Evolutionary conservation across 805 yeast species (phyloP).

Genomic region (Ogataea ganodermae): DNA sequence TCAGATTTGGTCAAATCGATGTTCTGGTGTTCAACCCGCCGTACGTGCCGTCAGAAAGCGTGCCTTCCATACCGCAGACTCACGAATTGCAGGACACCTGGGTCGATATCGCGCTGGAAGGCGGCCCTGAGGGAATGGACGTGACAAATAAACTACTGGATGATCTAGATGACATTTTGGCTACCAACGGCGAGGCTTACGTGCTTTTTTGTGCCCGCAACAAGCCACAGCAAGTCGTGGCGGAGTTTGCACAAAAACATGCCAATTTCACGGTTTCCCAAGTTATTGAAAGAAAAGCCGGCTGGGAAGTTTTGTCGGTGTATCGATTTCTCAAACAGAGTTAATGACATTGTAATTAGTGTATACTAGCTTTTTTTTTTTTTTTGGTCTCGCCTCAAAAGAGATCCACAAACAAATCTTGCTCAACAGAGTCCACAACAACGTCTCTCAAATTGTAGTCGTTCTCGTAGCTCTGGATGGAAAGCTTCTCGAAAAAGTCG

Average conservation of each 20-base stretch:
- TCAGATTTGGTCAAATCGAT: slow-evolving; percentile 56
- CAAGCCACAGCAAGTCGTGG: slow-evolving; percentile 64
- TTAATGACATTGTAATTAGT: neutral
- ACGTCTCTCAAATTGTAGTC: slow-evolving; percentile 51
- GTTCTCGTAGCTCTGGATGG: slow-evolving; percentile 66
- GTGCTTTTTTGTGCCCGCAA: slow-evolving; percentile 91
- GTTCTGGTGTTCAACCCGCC: slow-evolving; percentile 91
- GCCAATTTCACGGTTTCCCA: slow-evolving; percentile 51
- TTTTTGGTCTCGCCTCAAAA: too few species aligned
- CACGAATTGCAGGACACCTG: slow-evolving; percentile 50
- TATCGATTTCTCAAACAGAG: slow-evolving; percentile 52
- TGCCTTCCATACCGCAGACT: slow-evolving; percentile 59
- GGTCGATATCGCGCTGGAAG: slow-evolving; percentile 88
- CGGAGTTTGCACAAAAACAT: slow-evolving; percentile 40
- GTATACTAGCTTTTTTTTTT: slow-evolving; percentile 2
- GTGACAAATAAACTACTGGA: slow-evolving; percentile 69
- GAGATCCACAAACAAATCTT: slow-evolving; percentile 63
- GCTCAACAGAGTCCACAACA: slow-evolving; percentile 49
- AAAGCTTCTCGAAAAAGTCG: slow-evolving; percentile 64
- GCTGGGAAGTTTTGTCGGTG: slow-evolving; percentile 91
- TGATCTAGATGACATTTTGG: slow-evolving; percentile 51
- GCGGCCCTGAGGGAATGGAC: slow-evolving; percentile 90
- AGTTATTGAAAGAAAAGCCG: slow-evolving; percentile 78
- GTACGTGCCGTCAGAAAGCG: slow-evolving; percentile 84
- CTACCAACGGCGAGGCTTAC: slow-evolving; percentile 73